A percentile compares a stretch with the other conserved stretches of the same genome.
These are phyloP conservation scores for Entophlyctis luteolus DNA, from an alignment of 192 early-diverging fungal species.

Conservation along the genomic window DNA sequence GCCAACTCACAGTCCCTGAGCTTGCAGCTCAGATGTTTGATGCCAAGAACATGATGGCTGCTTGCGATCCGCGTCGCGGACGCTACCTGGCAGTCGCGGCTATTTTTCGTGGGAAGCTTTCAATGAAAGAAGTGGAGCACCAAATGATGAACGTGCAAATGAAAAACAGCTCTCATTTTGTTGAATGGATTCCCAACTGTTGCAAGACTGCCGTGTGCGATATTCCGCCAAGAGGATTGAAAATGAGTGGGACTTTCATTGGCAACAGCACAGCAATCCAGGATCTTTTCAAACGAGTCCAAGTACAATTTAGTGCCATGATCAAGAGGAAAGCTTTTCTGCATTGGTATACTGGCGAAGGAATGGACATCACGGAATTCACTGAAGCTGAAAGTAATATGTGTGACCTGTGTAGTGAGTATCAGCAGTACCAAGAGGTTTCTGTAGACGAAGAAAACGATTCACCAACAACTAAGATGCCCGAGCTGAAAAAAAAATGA, in stretches of 20 bases:
- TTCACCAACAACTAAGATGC: background rate
- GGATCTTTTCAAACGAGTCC: conserved; percentile 88
- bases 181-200: conserved; percentile 99
- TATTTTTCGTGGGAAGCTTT: conserved; percentile 94
- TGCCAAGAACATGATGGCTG: conserved; percentile 99
- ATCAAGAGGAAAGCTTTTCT: conserved; percentile 89
- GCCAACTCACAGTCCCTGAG: conserved; percentile 81
- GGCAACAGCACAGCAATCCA: conserved; percentile 91
- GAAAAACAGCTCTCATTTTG: conserved; percentile 98
- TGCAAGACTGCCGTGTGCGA: conserved; percentile 90
- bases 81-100: conserved; percentile 91
- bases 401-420: conserved; percentile 96
- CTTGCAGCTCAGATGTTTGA: conserved; percentile 91
- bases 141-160: conserved; percentile 94
- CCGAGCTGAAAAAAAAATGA: background rate
- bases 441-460: conserved; percentile 55
- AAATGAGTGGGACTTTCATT: conserved; percentile 91
- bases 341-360: conserved; percentile 94
- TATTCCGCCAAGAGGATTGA: conserved; percentile 82
- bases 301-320: conserved; percentile 87
- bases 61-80: conserved; percentile 92
- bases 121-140: conserved; percentile 96
- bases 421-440: conserved; percentile 80
- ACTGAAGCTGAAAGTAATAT: conserved; percentile 95
- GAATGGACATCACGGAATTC: conserved; percentile 97